Conservation (phyloP, 768 basidiomycete species). For the Rhizopogon vesiculosus region DNA sequence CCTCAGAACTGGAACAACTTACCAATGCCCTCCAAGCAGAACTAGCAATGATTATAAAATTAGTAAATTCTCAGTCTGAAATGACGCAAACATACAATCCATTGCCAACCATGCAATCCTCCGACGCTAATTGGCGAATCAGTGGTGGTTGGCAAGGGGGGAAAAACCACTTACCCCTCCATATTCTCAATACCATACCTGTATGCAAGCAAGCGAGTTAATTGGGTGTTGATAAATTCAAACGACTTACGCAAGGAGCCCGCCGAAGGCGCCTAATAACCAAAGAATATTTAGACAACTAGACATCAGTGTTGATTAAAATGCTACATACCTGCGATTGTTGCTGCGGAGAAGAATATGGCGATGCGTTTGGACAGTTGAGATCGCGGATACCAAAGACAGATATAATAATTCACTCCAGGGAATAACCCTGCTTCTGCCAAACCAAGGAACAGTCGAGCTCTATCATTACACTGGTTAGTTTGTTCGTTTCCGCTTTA, state of each 20-base stretch:
- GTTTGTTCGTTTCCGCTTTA: background rate
- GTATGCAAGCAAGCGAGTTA: background rate
- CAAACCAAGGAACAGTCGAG: conserved; percentile 41
- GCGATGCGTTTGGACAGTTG: conserved; percentile 60
- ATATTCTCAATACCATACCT: conserved; percentile 32
- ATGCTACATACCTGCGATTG: conserved; percentile 36
- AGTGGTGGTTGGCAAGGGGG: background rate
- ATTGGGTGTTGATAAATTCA: background rate
- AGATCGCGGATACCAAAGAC: conserved; percentile 54
- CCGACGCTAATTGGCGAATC: conserved; percentile 7
- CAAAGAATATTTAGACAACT: background rate
- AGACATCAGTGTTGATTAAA: background rate
- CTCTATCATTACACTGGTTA: conserved; percentile 14
- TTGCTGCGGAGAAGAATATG: conserved; percentile 60
- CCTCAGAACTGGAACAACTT: background rate
- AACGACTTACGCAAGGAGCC: conserved; percentile 38
- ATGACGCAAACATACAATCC: conserved; percentile 21
- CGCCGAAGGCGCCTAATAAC: conserved; percentile 38
- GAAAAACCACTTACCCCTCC: conserved; percentile 29
- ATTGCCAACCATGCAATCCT: conserved; percentile 31
- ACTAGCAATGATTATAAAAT: conserved; percentile 10
- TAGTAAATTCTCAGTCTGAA: background rate
- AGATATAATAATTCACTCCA: conserved; percentile 40
- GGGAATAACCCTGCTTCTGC: conserved; percentile 43
- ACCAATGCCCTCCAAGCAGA: conserved; percentile 27